Evolutionary conservation across 2,329 filamentous ascomycete genomes (phyloP).

Genomic region (Sclerotinia minor): DNA sequence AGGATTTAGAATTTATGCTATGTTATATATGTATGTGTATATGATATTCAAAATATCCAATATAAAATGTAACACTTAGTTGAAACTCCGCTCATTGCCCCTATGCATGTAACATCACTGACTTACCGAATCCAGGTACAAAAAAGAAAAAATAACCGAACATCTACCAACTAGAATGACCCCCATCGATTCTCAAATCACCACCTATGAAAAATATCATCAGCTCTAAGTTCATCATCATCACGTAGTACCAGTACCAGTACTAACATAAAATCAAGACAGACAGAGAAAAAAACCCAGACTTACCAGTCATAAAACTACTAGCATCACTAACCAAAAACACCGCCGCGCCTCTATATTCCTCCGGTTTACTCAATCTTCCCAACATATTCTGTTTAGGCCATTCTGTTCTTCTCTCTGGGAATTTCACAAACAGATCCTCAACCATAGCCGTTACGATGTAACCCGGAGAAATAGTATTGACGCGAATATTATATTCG

Average conservation of each 20-base stretch:
- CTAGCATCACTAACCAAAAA: constrained; percentile 68
- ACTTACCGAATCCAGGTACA: too few species aligned
- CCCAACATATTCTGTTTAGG: constrained; percentile 83
- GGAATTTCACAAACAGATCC: constrained; percentile 72
- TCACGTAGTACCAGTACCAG: too few species aligned
- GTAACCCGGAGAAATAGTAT: constrained; percentile 78
- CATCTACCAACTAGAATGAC: constrained; percentile 11
- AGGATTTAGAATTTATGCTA: too few species aligned
- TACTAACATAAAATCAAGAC: too few species aligned
- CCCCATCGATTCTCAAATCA: constrained; percentile 4
- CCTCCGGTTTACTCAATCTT: constrained; percentile 63
- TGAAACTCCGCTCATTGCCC: too few species aligned
- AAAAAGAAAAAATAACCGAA: not conserved
- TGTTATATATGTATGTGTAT: not conserved
- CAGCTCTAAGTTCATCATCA: not conserved
- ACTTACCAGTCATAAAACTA: constrained; percentile 65
- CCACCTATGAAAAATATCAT: not conserved
- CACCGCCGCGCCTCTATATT: constrained; percentile 70
- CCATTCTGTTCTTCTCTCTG: constrained; percentile 69
- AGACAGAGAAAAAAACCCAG: too few species aligned
- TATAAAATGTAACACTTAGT: too few species aligned
- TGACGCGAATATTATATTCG: constrained; percentile 66
- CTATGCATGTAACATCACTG: not conserved
- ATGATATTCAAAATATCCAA: too few species aligned
- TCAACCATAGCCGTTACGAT: constrained; percentile 84